Percentiles rank a stretch among this genome's conserved stretches.
These are phyloP conservation scores for Cryptococcus hybrid DNA, from an alignment of 1,284 basidiomycete species.

Conservation along the genomic window DNA sequence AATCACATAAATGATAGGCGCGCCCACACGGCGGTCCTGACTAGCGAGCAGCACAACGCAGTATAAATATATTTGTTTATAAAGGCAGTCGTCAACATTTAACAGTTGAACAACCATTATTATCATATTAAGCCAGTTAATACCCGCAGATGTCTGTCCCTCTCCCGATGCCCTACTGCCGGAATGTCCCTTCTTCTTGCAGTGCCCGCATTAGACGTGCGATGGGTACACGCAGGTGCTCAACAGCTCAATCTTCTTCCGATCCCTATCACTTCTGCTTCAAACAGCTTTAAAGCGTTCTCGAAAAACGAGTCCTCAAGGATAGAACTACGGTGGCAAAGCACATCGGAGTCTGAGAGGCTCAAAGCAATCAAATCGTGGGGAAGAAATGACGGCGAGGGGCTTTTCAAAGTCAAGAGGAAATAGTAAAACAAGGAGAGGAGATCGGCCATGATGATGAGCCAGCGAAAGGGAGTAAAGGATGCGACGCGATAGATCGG, in stretches of 20 bases:
- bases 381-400: conserved; percentile 36
- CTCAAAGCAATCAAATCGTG: conserved; percentile 18
- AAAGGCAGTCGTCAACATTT: too few species aligned
- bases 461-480: conserved; percentile 1
- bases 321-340: conserved; percentile 56
- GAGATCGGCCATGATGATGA: conserved; percentile 32
- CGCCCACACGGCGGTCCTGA: too few species aligned
- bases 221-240: conserved; percentile 51
- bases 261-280: conserved; percentile 40
- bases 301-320: conserved; percentile 41
- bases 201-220: conserved; percentile 30
- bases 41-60: too few species aligned
- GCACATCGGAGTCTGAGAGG: conserved; percentile 14
- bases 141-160: too few species aligned
- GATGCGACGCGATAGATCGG: conserved; percentile 3
- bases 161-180: conserved; percentile 4
- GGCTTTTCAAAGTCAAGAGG: conserved; percentile 4
- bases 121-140: too few species aligned
- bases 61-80: too few species aligned
- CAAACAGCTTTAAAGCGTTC: conserved; percentile 58
- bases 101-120: too few species aligned
- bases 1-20: too few species aligned
- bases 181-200: conserved; percentile 16
- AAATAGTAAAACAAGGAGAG: conserved; percentile 39
- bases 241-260: conserved; percentile 47